Conservation (phyloP, 2,329 filamentous ascomycete species). For the Kalmusia sp. region DNA sequence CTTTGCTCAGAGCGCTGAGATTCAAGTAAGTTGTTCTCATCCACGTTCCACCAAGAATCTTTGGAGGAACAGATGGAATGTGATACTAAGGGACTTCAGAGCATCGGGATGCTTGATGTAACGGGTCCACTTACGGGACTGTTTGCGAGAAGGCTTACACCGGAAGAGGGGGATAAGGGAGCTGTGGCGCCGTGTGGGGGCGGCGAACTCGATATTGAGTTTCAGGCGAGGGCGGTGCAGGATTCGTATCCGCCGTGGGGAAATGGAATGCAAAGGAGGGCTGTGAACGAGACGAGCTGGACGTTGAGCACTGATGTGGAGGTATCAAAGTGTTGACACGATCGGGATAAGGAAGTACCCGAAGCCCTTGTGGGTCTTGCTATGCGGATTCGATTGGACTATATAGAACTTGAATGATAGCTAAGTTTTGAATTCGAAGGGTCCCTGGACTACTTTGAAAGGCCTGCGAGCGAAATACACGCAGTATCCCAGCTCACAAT, state of each 20-base stretch:
- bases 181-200: slow-evolving; percentile 13
- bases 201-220: slow-evolving; percentile 19
- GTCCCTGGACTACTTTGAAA: too few relatives aligned
- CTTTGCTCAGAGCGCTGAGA: slow-evolving; percentile 8
- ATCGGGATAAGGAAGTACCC: too few relatives aligned
- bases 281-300: slow-evolving; percentile 14
- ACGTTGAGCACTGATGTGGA: slow-evolving; percentile 19
- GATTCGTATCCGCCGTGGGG: slow-evolving; percentile 2
- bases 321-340: slow-evolving; percentile 15
- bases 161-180: slow-evolving; percentile 18
- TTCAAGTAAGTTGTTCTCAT: slow-evolving; percentile 14
- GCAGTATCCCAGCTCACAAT: not conserved
- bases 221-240: slow-evolving; percentile 21
- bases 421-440: too few relatives aligned
- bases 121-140: slow-evolving; percentile 16
- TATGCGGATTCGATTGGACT: too few relatives aligned
- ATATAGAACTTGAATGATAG: too few relatives aligned
- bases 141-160: slow-evolving; percentile 15
- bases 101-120: slow-evolving; percentile 21
- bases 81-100: slow-evolving; percentile 12
- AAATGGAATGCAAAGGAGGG: not conserved
- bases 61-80: not conserved
- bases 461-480: too few relatives aligned
- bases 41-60: too few relatives aligned
- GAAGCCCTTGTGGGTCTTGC: too few relatives aligned